Percentiles rank a stretch among this genome's conserved stretches.
Evolutionary conservation across 1,284 basidiomycete species (phyloP).

Genomic region (Tausonia pullulans): DNA sequence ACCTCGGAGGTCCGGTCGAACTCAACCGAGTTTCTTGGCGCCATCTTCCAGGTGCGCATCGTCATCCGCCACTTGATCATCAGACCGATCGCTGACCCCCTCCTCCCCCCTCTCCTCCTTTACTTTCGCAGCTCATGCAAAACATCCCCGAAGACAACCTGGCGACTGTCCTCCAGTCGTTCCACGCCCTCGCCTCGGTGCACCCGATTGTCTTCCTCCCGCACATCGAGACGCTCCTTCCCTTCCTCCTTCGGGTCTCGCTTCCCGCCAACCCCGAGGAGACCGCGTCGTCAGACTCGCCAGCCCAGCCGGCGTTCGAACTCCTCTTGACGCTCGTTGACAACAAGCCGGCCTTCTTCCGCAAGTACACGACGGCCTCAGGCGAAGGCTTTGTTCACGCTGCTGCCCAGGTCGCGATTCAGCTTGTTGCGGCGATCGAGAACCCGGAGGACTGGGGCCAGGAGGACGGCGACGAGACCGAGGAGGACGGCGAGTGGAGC

Average conservation of each 20-base stretch:
- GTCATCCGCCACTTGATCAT: not conserved
- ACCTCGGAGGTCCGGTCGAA: slow-evolving; percentile 1
- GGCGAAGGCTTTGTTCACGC: slow-evolving; percentile 18
- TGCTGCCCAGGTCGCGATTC: slow-evolving; percentile 25
- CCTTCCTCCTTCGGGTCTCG: slow-evolving; percentile 51
- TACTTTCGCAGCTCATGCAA: not conserved
- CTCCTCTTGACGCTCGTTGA: slow-evolving; percentile 28
- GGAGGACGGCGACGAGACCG: slow-evolving; percentile 52
- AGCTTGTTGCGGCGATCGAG: slow-evolving; percentile 24
- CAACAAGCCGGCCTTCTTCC: slow-evolving; percentile 20
- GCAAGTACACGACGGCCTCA: slow-evolving; percentile 23
- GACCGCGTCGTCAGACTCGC: slow-evolving; percentile 35
- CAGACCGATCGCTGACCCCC: too few species aligned
- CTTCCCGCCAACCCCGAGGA: slow-evolving; percentile 64
- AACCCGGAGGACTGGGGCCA: slow-evolving; percentile 47
- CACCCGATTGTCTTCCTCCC: slow-evolving; percentile 56
- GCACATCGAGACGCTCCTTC: slow-evolving; percentile 50
- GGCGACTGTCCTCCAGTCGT: slow-evolving; percentile 41
- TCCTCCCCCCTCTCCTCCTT: not conserved
- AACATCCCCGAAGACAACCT: not conserved
- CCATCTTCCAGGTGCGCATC: slow-evolving; percentile 1
- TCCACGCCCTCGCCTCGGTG: slow-evolving; percentile 58
- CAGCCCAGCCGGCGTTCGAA: slow-evolving; percentile 27
- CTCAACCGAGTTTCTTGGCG: not conserved
- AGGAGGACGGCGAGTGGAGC: slow-evolving; percentile 61